Base-by-base conservation (phyloP, 306 rosid species). In the Trifolium dubium region DNA sequence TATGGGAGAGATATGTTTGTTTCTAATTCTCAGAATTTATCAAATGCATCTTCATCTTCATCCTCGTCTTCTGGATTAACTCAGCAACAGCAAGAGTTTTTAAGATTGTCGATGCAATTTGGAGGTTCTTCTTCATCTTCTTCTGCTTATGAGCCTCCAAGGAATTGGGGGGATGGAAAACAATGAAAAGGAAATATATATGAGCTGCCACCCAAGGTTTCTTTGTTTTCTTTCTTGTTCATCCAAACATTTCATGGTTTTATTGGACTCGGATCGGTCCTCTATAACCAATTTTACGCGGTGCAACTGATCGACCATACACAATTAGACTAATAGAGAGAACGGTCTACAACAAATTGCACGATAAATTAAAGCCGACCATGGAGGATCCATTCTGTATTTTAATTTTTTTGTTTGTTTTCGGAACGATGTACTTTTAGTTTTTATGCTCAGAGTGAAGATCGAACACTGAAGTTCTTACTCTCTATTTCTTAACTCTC, bases 121-220 rank as follows among this genome's bases (percentile, higher is more conserved):
- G 91, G 88, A 44, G 86, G 87, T 53, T 76, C 87, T 58, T 83
- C 69, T 41, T 67, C 83, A 18, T 76, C 87, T 58, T 83, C 69
- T 41, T 67, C 83, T 32, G 71, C 3, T 60, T 10, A 31, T 35
- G 14, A 71, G 29, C 87, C 79, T 71, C 55, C 78, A 13, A 7
- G 30, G 12, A 75, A 80, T 69, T 80, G 81, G 87, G 80, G 75
- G 46, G 41, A 65, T 44, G 85, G 79, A 69, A 34, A 41, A 53
- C 69, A 65, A 19, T 80, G 64, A 83, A 12, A 18, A 54, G 2
- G 56, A 56, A 13, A 47, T 3, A 2, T 23, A 1, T 15, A 1
- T 44, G 6, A 44, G 15, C 14, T 44, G n/a, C 50, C 14, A 44
- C n/a, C 15, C 5, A 44, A 49, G 3, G 55, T 49, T 49, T 49